These are phyloP conservation scores for Monosporascus cannonballus DNA, from an alignment of 2,329 filamentous ascomycete species.

Conservation along the genomic window DNA sequence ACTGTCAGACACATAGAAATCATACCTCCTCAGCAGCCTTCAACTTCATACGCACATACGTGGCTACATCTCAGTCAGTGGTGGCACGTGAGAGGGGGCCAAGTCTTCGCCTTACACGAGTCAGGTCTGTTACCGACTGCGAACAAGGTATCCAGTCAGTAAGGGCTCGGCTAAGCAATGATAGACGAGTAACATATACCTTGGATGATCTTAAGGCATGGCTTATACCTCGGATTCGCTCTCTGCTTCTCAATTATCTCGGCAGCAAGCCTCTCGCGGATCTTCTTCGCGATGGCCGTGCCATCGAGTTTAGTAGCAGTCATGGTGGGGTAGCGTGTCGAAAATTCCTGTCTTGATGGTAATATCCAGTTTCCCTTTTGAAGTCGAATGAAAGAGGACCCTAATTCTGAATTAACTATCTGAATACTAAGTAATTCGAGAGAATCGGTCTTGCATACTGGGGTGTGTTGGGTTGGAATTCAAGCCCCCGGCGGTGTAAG, in stretches of 20 bases:
- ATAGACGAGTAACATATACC: conserved; percentile 43
- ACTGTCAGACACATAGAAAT: neutral
- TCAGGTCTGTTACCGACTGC: conserved; percentile 88
- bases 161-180: conserved; percentile 4
- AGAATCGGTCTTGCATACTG: neutral
- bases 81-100: conserved; percentile 12
- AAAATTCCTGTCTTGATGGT: conserved; percentile 28
- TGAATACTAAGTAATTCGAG: no score
- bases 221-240: conserved; percentile 80
- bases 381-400: neutral
- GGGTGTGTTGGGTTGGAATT: neutral
- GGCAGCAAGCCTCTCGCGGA: conserved; percentile 72
- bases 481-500: neutral
- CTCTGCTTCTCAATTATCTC: conserved; percentile 80
- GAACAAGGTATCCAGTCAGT: conserved; percentile 7
- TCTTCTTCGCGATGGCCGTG: conserved; percentile 86
- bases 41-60: conserved; percentile 99
- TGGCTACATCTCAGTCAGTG: conserved; percentile 51
- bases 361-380: no score
- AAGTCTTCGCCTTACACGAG: conserved; percentile 58
- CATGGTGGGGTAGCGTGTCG: conserved; percentile 59
- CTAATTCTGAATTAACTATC: neutral
- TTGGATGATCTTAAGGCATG: conserved; percentile 91
- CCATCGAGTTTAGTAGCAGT: conserved; percentile 89
- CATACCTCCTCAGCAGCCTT: conserved; percentile 88